phyloP scores from a whole-genome alignment of 2,329 filamentous ascomycete species.

The Cytospora mali region DNA sequence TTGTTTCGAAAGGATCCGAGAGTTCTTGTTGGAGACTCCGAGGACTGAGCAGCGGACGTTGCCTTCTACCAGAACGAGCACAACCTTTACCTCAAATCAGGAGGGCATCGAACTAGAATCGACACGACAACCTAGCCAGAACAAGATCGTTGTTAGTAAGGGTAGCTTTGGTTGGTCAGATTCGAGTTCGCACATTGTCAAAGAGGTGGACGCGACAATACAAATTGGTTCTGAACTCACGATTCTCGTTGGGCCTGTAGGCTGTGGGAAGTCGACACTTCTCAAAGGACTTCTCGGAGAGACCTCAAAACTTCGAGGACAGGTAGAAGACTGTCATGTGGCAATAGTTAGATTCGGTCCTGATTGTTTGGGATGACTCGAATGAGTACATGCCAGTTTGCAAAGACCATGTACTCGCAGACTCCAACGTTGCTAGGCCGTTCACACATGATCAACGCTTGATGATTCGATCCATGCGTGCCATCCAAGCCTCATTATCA shows the following conservation, averaged over 20 bases:
- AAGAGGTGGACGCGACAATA: conserved; percentile 7
- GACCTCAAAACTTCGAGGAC: conserved; percentile 31
- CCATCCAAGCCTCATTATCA: not conserved
- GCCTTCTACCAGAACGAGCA: not conserved
- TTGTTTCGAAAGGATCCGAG: conserved; percentile 35
- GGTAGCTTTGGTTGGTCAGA: conserved; percentile 25
- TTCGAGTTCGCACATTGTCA: conserved; percentile 21
- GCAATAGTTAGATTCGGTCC: no score
- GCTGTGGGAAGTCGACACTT: conserved; percentile 41
- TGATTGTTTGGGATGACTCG: no score
- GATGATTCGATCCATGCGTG: no score
- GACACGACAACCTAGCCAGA: not conserved
- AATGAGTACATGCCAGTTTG: no score
- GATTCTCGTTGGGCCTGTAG: conserved; percentile 40
- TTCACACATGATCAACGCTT: no score
- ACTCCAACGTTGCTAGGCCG: no score
- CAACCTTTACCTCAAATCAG: not conserved
- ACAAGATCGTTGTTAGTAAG: not conserved
- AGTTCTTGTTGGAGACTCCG: conserved; percentile 32
- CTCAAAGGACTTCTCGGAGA: conserved; percentile 39
- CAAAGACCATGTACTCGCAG: no score
- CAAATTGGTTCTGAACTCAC: conserved; percentile 26
- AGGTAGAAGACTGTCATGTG: conserved; percentile 27
- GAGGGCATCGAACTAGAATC: conserved; percentile 1
- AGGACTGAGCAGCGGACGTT: conserved; percentile 26